These are phyloP conservation scores for Annulohypoxylon truncatum DNA, from an alignment of 2,329 filamentous ascomycete genomes.

Conservation along the genomic window DNA sequence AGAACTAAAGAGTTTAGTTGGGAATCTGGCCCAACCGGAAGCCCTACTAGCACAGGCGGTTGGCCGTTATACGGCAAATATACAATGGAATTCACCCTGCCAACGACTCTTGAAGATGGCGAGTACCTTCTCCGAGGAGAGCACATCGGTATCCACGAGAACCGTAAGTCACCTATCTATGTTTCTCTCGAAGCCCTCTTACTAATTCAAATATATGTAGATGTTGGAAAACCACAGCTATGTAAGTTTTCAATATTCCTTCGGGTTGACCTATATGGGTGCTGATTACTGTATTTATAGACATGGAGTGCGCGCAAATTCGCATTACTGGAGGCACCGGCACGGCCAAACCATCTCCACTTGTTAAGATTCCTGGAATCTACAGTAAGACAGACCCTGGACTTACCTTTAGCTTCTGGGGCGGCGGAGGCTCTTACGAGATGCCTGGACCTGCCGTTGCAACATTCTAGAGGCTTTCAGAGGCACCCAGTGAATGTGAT, in stretches of 20 bases:
- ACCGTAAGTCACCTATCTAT: conserved; percentile 33
- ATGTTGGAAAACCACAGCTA: conserved; percentile 45
- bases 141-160: conserved; percentile 60
- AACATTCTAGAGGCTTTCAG: conserved; percentile 16
- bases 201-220: conserved; percentile 37
- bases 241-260: conserved; percentile 19
- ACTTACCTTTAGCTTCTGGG: conserved; percentile 46
- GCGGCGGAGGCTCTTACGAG: conserved; percentile 39
- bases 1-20: conserved; percentile 31
- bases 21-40: conserved; percentile 49
- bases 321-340: conserved; percentile 41
- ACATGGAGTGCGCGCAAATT: conserved; percentile 47
- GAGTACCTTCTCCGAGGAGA: conserved; percentile 60
- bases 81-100: conserved; percentile 57
- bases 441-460: conserved; percentile 46
- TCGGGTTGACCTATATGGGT: neutral
- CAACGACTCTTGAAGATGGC: conserved; percentile 54
- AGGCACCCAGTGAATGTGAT: neutral
- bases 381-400: conserved; percentile 44
- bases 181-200: neutral
- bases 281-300: conserved; percentile 22
- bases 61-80: conserved; percentile 54
- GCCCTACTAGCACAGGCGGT: conserved; percentile 41
- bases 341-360: conserved; percentile 38
- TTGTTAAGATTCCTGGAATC: conserved; percentile 57